A percentile compares a stretch with the other conserved stretches of the same genome.
These are phyloP conservation scores for Rhazya stricta DNA, from an alignment of 257 asterid genomes.

Conservation along the genomic window DNA sequence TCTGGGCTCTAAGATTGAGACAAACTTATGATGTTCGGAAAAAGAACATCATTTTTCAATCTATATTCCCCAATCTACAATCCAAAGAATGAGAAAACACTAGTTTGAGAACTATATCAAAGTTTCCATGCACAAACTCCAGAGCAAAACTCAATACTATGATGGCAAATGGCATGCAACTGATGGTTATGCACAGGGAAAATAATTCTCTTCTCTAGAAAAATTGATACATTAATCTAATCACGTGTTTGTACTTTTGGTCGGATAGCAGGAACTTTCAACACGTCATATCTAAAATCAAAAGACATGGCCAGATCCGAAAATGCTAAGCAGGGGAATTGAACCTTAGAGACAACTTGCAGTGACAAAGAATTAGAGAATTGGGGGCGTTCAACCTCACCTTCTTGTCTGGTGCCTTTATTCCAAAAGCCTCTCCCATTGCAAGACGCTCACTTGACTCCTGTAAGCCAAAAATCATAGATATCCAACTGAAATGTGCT, in stretches of 20 bases:
- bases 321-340: background rate
- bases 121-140: background rate
- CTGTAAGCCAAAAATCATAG: constrained; percentile 30
- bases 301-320: background rate
- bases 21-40: background rate
- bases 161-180: background rate
- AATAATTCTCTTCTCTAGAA: background rate
- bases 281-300: background rate
- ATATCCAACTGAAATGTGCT: constrained; percentile 5
- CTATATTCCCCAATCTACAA: background rate
- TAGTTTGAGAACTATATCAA: background rate
- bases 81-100: background rate
- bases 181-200: background rate
- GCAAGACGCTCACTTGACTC: constrained; percentile 94
- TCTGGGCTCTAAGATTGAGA: no score
- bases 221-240: no score
- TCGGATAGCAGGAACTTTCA: no score
- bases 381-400: constrained; percentile 32
- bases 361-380: background rate
- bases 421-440: constrained; percentile 92
- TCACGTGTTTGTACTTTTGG: no score
- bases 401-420: constrained; percentile 74
- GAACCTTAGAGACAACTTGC: background rate
- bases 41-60: background rate
- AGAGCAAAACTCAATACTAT: background rate